phyloP scores from a whole-genome alignment of 225 moss, liverwort and hornwort genomes.

The Lunularia cruciata region DNA sequence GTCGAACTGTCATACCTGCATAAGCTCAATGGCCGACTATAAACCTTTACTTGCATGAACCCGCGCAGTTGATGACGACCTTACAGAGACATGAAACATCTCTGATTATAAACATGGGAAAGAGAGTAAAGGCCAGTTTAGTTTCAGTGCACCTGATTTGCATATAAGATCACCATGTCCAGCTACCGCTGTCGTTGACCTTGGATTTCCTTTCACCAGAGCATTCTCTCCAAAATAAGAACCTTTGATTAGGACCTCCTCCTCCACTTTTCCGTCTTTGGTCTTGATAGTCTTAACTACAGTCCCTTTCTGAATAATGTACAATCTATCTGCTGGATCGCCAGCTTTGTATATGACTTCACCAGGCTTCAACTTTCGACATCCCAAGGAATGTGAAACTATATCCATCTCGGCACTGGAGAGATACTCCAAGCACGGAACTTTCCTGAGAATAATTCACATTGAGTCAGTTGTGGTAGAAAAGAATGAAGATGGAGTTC shows the following conservation, averaged over 20 bases:
- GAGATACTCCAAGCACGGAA: conserved; percentile 68
- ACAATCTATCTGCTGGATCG: conserved; percentile 78
- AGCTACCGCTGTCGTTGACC: conserved; percentile 47
- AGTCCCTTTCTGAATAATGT: conserved; percentile 70
- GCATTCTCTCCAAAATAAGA: conserved; percentile 81
- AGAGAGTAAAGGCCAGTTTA: too few species aligned
- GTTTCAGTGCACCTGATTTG: conserved; percentile 22
- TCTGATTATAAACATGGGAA: too few species aligned
- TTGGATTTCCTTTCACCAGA: conserved; percentile 38
- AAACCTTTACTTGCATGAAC: too few species aligned
- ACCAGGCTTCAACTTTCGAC: conserved; percentile 66
- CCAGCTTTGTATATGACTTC: conserved; percentile 69
- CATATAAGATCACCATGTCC: conserved; percentile 30
- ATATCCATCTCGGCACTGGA: conserved; percentile 62
- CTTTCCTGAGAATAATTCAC: conserved; percentile 55
- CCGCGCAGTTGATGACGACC: too few species aligned
- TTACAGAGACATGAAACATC: too few species aligned
- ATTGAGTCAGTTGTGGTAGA: background rate
- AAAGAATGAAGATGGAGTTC: background rate
- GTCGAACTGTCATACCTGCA: too few species aligned
- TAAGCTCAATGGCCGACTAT: too few species aligned
- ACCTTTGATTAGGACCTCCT: conserved; percentile 62
- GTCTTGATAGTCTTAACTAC: conserved; percentile 50
- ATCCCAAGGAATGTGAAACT: conserved; percentile 73
- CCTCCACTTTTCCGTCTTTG: conserved; percentile 61